These are phyloP conservation scores for Termitomyces bulborhizus DNA, from an alignment of 768 basidiomycete species.

Conservation along the genomic window DNA sequence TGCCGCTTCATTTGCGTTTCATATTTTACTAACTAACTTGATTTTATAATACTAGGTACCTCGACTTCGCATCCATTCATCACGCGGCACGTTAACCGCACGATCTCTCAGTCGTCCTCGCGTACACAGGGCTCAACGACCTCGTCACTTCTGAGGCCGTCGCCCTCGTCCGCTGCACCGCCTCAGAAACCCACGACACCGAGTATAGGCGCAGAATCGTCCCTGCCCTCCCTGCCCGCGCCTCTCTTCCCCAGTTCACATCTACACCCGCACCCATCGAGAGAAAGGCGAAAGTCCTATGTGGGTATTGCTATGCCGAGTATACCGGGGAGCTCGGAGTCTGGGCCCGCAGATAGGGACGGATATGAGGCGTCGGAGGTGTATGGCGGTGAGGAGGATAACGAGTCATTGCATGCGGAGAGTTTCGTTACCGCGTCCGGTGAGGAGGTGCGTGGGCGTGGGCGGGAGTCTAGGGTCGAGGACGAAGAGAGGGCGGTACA, in stretches of 20 bases:
- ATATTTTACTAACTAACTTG: background rate
- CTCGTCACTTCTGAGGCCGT: constrained; percentile 19
- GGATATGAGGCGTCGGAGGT: constrained; percentile 25
- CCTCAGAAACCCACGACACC: background rate
- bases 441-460: background rate
- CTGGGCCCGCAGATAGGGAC: constrained; percentile 7
- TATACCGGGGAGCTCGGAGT: constrained; percentile 34
- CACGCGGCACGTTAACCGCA: constrained; percentile 58
- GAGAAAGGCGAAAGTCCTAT: constrained; percentile 19
- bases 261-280: constrained; percentile 26
- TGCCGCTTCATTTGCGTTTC: background rate
- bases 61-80: constrained; percentile 49
- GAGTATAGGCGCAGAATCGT: background rate
- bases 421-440: constrained; percentile 50
- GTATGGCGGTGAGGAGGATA: constrained; percentile 27
- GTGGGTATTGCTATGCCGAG: constrained; percentile 29
- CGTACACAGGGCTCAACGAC: constrained; percentile 45
- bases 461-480: background rate
- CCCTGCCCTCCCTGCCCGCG: constrained; percentile 36
- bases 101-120: constrained; percentile 58
- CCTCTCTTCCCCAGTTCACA: constrained; percentile 45
- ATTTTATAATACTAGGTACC: constrained; percentile 28
- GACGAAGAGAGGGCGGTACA: no score
- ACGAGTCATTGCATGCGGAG: constrained; percentile 45
- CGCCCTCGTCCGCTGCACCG: constrained; percentile 1